phyloP scores from a whole-genome alignment of 495 filamentous ascomycete genomes.

The Tuber calosporum region DNA sequence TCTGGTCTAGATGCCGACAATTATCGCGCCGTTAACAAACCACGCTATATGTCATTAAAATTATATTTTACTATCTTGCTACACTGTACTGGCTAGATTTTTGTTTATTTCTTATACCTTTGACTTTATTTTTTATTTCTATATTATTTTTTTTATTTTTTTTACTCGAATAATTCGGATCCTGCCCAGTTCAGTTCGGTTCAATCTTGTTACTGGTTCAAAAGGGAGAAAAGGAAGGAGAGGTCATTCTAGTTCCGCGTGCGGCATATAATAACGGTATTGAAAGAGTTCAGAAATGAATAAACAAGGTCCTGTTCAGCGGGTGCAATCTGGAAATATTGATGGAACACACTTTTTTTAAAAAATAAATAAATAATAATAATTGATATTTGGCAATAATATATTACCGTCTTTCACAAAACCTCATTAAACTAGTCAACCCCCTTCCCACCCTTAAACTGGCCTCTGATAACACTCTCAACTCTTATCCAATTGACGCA shows the following conservation, averaged over 20 bases:
- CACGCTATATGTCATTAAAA: neutral
- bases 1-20: neutral
- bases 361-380: too few relatives aligned
- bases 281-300: neutral
- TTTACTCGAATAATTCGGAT: neutral
- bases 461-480: too few relatives aligned
- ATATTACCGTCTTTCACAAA: too few relatives aligned
- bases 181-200: neutral
- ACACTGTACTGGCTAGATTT: neutral
- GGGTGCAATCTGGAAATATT: too few relatives aligned
- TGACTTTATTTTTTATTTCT: neutral
- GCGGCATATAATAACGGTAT: conserved; percentile 13
- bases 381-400: too few relatives aligned
- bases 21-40: neutral
- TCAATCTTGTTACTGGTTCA: neutral
- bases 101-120: neutral
- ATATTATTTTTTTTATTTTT: neutral
- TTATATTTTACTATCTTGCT: neutral
- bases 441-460: too few relatives aligned
- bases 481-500: too few relatives aligned
- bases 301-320: too few relatives aligned
- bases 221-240: neutral
- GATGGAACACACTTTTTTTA: too few relatives aligned
- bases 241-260: conserved; percentile 9
- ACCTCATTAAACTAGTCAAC: too few relatives aligned